Base-by-base conservation (phyloP, 163 green algal genomes). In the Chlamydomonas reinhardtii region DNA sequence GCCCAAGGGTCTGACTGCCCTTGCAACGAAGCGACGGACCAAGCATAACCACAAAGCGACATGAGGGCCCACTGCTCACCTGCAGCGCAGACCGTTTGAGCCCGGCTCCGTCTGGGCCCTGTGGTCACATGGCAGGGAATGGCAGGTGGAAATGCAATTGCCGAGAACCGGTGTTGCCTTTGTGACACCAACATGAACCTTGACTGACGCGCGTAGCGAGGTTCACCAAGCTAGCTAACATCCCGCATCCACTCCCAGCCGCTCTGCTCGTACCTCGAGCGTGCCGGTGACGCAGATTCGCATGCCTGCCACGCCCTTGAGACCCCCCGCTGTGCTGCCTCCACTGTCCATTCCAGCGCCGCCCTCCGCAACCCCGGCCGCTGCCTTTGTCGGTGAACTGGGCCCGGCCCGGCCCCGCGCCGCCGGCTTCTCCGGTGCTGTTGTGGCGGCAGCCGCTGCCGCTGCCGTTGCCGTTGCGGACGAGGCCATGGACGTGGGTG, bases 261-360 rank as follows among this genome's bases (percentile, higher is more conserved):
- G 59, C 11, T 4, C 32, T 22, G 27, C 15, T 35, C 77, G 27
- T 34, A 85, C 77, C 66, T 68, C 31, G 0, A 85, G 52, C 2
- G 34, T 39, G 25, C 79, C 79, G 1, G 79, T 85, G 16, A 85
- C 34, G 54, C 79, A 85, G 20, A 85, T 68, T 4, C 25, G 2
- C 68, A 85, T 32, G 11, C 79, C 79, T 12, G 14, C 25, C 32
- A 85, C 24, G 25, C 79, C 68, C n/a, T n/a, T 8, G 9, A 85
- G 32, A 48, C 4, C 32, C n/a, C 37, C 62, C 9, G 2, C 22
- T 24, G 22, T 56, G 59, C 32, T 8, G 12, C 22, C 61, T 19
- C 34, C 25, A 35, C 59, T 59, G 34, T 59, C 35, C 32, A 19
- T 35, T 35, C 25, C 75, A 25, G 27, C 5, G 5, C 29, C 64